Conservation (phyloP, 345 rosid species). For the Trapa bicornis region DNA sequence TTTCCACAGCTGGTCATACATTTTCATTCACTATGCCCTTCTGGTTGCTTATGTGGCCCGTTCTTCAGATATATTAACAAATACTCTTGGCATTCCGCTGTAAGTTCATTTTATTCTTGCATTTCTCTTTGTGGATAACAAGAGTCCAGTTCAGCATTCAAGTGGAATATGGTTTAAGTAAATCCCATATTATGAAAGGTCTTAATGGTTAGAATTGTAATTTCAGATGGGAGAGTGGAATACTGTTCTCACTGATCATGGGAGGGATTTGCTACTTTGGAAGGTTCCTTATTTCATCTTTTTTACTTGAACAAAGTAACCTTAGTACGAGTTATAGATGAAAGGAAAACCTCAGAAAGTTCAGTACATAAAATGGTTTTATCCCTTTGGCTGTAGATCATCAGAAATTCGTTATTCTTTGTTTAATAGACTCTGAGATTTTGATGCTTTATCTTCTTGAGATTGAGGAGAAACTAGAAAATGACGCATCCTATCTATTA, state of each 20-base stretch:
- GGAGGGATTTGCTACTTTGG: slow-evolving; percentile 90
- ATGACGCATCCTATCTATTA: not conserved
- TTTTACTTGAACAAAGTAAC: not conserved
- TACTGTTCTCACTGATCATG: slow-evolving; percentile 52
- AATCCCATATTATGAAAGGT: slow-evolving; percentile 12
- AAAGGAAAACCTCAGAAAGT: not conserved
- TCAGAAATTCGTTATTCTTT: not conserved
- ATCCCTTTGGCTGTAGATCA: not conserved
- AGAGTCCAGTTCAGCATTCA: not conserved
- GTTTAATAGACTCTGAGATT: not conserved
- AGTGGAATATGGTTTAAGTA: slow-evolving; percentile 10
- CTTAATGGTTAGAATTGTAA: slow-evolving; percentile 23
- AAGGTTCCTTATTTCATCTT: slow-evolving; percentile 35
- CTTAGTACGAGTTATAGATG: not conserved
- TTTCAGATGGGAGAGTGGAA: slow-evolving; percentile 91
- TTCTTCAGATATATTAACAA: slow-evolving; percentile 76
- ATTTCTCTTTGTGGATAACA: not conserved
- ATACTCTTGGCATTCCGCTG: slow-evolving; percentile 69
- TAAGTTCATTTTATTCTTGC: slow-evolving; percentile 18
- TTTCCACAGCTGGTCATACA: slow-evolving; percentile 81
- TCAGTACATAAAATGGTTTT: not conserved
- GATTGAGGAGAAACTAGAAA: not conserved
- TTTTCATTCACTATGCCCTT: slow-evolving; percentile 82
- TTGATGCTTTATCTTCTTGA: not conserved
- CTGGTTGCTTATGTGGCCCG: slow-evolving; percentile 91